These are phyloP conservation scores for Aspergillus carbonarius DNA, from an alignment of 2,329 filamentous ascomycete genomes.

Conservation along the genomic window DNA sequence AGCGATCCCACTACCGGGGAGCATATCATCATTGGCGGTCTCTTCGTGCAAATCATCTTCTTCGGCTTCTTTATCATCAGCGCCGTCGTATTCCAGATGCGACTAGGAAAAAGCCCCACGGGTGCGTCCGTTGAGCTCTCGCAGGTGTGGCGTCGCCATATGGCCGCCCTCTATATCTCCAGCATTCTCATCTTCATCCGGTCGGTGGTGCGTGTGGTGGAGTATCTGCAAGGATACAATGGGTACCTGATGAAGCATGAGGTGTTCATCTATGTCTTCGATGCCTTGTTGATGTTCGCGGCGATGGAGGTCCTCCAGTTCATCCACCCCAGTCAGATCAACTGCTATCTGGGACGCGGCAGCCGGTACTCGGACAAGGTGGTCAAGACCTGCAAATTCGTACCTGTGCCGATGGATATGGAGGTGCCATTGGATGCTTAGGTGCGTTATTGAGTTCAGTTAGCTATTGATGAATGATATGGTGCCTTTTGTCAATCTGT, in stretches of 20 bases:
- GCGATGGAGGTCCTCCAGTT: slow-evolving; percentile 25
- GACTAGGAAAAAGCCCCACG: slow-evolving; percentile 33
- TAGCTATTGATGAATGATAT: not conserved
- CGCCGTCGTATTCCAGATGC: slow-evolving; percentile 25
- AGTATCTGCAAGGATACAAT: slow-evolving; percentile 31
- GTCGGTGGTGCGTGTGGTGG: slow-evolving; percentile 32
- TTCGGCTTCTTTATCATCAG: slow-evolving; percentile 31
- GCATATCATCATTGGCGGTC: slow-evolving; percentile 30
- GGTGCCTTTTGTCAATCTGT: not conserved
- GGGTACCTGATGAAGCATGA: slow-evolving; percentile 33
- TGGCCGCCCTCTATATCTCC: slow-evolving; percentile 31
- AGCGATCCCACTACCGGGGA: slow-evolving; percentile 21
- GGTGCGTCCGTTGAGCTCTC: slow-evolving; percentile 19
- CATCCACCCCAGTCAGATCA: slow-evolving; percentile 26
- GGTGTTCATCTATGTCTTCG: slow-evolving; percentile 34
- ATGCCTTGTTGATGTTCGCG: slow-evolving; percentile 31
- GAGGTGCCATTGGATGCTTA: not conserved
- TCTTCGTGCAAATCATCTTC: slow-evolving; percentile 34
- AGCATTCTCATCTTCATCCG: slow-evolving; percentile 30
- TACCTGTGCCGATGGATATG: slow-evolving; percentile 5
- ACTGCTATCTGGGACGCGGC: slow-evolving; percentile 24
- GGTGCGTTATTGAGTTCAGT: no score
- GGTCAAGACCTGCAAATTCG: slow-evolving; percentile 16
- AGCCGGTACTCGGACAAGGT: slow-evolving; percentile 17
- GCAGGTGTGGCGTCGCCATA: slow-evolving; percentile 36